A percentile compares a stretch with the other conserved stretches of the same genome.
These are phyloP conservation scores for Chondrostereum purpureum DNA, from an alignment of 1,284 basidiomycete genomes.

Conservation along the genomic window DNA sequence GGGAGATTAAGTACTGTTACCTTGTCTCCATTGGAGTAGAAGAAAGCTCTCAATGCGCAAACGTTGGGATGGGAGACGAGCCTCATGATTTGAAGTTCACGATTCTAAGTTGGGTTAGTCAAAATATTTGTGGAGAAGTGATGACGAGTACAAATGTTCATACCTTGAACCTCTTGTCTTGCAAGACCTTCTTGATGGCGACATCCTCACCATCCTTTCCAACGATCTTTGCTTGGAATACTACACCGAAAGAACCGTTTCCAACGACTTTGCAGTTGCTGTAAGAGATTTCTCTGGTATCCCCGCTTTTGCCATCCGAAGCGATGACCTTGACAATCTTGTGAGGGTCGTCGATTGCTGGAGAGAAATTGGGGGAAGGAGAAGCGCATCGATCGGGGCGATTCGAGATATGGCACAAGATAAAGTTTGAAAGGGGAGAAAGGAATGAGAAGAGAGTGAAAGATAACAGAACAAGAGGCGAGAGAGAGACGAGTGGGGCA, in stretches of 20 bases:
- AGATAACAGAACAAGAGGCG: conserved; percentile 14
- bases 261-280: conserved; percentile 98
- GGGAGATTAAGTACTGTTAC: conserved; percentile 34
- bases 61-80: conserved; percentile 97
- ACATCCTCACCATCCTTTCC: conserved; percentile 76
- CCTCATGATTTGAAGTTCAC: conserved; percentile 99
- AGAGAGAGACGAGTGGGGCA: conserved; percentile 13
- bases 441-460: conserved; percentile 16
- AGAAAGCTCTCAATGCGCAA: conserved; percentile 95
- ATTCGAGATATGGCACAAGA: conserved; percentile 19
- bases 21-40: conserved; percentile 99
- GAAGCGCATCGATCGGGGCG: conserved; percentile 27
- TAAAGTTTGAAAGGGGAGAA: conserved; percentile 10
- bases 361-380: conserved; percentile 16
- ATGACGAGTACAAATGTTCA: conserved; percentile 22
- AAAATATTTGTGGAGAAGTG: conserved; percentile 13
- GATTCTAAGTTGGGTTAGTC: conserved; percentile 61
- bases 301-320: conserved; percentile 90
- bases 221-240: conserved; percentile 83
- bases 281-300: conserved; percentile 86
- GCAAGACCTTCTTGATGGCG: conserved; percentile 99
- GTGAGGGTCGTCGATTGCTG: conserved; percentile 89
- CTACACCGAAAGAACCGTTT: conserved; percentile 98
- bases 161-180: conserved; percentile 99
- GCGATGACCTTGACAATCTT: conserved; percentile 94